Conservation (phyloP, 2,329 filamentous ascomycete species). For the Ophiostoma ulmi region DNA sequence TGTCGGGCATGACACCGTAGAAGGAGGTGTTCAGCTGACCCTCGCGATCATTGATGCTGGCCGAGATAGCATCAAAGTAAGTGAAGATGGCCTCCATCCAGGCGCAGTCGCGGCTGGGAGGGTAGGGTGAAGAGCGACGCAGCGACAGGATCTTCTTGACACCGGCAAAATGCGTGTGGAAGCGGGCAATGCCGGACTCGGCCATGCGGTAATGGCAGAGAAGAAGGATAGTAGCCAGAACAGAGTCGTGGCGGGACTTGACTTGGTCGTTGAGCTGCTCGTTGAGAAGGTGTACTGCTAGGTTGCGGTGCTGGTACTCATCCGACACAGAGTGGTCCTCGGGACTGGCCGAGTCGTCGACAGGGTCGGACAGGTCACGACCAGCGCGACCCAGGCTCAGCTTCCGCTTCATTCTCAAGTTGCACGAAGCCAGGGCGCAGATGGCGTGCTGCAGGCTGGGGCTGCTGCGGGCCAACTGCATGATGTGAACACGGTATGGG, state of each 20-base stretch:
- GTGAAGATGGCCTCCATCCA: slow-evolving; percentile 95
- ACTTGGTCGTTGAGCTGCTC: slow-evolving; percentile 71
- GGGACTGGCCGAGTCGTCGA: slow-evolving; percentile 19
- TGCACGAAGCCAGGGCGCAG: slow-evolving; percentile 82
- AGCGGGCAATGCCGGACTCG: slow-evolving; percentile 87
- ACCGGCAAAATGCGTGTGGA: slow-evolving; percentile 87
- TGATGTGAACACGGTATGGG: slow-evolving; percentile 77
- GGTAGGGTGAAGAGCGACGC: slow-evolving; percentile 52
- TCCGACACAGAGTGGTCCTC: slow-evolving; percentile 65
- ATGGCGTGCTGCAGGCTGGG: slow-evolving; percentile 87
- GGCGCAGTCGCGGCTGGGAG: slow-evolving; percentile 61
- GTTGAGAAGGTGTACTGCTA: slow-evolving; percentile 79
- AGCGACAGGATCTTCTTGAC: slow-evolving; percentile 85
- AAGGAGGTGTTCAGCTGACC: slow-evolving; percentile 68
- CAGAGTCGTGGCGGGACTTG: slow-evolving; percentile 75
- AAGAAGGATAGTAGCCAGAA: slow-evolving; percentile 79
- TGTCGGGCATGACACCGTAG: slow-evolving; percentile 49
- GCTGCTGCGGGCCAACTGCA: slow-evolving; percentile 70
- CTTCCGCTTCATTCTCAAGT: slow-evolving; percentile 77
- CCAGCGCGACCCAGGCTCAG: slow-evolving; percentile 55
- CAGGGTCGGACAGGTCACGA: slow-evolving; percentile 46
- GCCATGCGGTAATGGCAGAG: slow-evolving; percentile 91
- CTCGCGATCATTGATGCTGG: slow-evolving; percentile 86
- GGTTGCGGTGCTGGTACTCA: slow-evolving; percentile 72
- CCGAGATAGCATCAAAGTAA: slow-evolving; percentile 89